Evolutionary conservation across 805 yeast species (phyloP), one percentile per base, ranked within the genome.

Genomic region (Teunomyces cretensis): DNA sequence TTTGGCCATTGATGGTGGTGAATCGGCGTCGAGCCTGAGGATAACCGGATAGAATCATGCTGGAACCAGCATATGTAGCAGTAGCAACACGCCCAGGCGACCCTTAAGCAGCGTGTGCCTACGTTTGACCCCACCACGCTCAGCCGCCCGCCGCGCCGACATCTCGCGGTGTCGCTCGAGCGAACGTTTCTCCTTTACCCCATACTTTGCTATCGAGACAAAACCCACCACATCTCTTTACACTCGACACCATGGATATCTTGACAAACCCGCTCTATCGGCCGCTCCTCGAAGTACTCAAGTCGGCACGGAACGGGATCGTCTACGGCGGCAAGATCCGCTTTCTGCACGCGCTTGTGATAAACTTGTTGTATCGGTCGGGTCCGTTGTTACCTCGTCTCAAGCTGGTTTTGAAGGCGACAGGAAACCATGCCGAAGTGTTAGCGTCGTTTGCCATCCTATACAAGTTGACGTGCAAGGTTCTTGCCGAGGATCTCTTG

Each of bases 281-380:
- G 17, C 52, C 55, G 67, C 45, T 73, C 16, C 55, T 71, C 38
- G 76, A 69, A 44, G 48, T 62, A 33, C 26, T 67, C 28, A 60
- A 68, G 48, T 63, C 74, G 11, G 66, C 75, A 1, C 55, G 76
- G 39, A 72, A 72, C 50, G 83, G 83, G 14, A 65, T 76, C 6
- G 80, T 79, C 6, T 82, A 82, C 49, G 88, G 88, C 2, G 83
- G 83, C 3, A 74, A 78, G 52, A 64, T 82, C 32, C 66, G 88
- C 41, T 81, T 83, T 55, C 76, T 82, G 40, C 88, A 82, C 61
- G 83, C 86, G 1, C 57, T 82, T 40, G 88, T 82, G 38, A 81
- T 82, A 62, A 76, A 79, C 39, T 60, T 81, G 28, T 65, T 83
- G 22, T 83, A 81, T 56, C 65, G 79, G 39, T 67, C 74, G 30